Conservation (phyloP, 192 early-diverging fungal species). For the Mortierella antarctica region DNA sequence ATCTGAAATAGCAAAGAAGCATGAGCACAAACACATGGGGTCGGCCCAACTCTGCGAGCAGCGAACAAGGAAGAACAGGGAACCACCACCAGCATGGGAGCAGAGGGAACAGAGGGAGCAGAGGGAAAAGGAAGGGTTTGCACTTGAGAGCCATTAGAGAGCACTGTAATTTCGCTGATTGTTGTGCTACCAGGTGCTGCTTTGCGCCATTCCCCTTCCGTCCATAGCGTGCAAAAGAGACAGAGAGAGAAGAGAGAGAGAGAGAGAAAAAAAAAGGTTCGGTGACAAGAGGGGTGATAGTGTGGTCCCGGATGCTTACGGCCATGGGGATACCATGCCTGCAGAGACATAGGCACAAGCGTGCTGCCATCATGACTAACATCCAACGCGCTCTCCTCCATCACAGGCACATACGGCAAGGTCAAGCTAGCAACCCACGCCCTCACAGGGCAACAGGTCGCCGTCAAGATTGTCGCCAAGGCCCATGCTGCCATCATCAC, state of each 20-base stretch:
- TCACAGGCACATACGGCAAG: slow-evolving; percentile 71
- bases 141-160: background rate
- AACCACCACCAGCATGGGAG: no score
- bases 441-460: slow-evolving; percentile 70
- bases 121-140: no score
- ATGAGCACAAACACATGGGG: slow-evolving; percentile 19
- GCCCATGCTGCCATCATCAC: slow-evolving; percentile 67
- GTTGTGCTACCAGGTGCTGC: no score
- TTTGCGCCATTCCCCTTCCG: no score
- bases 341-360: background rate
- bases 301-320: background rate
- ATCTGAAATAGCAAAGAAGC: background rate
- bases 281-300: background rate
- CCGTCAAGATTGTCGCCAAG: slow-evolving; percentile 71
- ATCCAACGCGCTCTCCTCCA: background rate
- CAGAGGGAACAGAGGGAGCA: no score
- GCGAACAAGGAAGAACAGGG: no score
- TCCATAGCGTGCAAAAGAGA: background rate
- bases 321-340: background rate
- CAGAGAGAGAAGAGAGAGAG: background rate
- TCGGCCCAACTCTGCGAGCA: no score
- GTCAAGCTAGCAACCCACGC: slow-evolving; percentile 70
- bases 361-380: background rate
- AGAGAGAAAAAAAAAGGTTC: slow-evolving; percentile 2
- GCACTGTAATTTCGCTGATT: background rate